Percentiles rank a stretch among this genome's conserved stretches.
Evolutionary conservation across 441 rosid species (phyloP).

Genomic region (Populus hybrid): DNA sequence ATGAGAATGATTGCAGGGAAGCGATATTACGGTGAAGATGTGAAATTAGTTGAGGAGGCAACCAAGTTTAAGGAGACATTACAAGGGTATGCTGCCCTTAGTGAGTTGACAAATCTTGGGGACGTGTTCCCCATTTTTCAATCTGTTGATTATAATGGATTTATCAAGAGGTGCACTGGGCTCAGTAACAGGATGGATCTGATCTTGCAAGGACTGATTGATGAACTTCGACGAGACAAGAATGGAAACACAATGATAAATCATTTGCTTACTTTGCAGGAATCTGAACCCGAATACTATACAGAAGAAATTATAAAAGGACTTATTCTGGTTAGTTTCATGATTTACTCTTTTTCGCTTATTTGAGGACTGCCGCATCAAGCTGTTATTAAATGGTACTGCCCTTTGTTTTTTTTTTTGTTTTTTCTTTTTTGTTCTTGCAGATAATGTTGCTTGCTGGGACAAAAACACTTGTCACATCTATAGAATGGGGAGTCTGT

Average conservation of each 20-base stretch:
- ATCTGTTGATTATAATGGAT: slow-evolving; percentile 9
- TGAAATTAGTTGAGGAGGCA: background rate
- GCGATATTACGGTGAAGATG: slow-evolving; percentile 13
- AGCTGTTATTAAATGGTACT: background rate
- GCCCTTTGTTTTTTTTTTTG: background rate
- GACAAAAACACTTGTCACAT: slow-evolving; percentile 3
- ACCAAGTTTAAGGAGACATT: slow-evolving; percentile 1
- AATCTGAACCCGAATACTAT: slow-evolving; percentile 15
- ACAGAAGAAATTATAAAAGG: slow-evolving; percentile 21
- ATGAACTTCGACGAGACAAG: slow-evolving; percentile 6
- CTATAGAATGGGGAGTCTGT: slow-evolving; percentile 21
- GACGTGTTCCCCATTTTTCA: slow-evolving; percentile 12
- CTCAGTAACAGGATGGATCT: slow-evolving; percentile 2
- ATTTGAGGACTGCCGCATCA: background rate
- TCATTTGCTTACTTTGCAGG: slow-evolving; percentile 16
- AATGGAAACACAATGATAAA: slow-evolving; percentile 9
- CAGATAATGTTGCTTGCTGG: slow-evolving; percentile 19
- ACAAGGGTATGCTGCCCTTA: background rate
- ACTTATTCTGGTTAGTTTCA: slow-evolving; percentile 16
- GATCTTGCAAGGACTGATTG: slow-evolving; percentile 18
- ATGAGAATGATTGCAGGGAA: slow-evolving; percentile 18
- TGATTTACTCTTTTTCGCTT: background rate
- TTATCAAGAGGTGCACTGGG: background rate
- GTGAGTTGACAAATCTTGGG: slow-evolving; percentile 4
- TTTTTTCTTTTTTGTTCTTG: background rate